Evolutionary conservation across 2,329 filamentous ascomycete genomes (phyloP).

Genomic region (Colletotrichum viniferum): DNA sequence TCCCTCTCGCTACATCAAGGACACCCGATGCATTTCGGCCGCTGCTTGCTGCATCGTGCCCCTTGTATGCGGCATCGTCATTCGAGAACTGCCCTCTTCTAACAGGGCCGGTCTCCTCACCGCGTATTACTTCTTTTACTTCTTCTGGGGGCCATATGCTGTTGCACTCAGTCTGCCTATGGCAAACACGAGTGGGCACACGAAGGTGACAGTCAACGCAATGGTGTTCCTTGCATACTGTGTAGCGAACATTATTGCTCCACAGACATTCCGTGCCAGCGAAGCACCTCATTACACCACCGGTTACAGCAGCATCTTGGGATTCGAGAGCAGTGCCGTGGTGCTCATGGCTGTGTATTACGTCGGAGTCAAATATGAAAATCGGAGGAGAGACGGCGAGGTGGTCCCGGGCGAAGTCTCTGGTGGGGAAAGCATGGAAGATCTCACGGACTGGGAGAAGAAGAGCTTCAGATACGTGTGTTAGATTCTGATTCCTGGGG

Average conservation of each 20-base stretch:
- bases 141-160: constrained; percentile 32
- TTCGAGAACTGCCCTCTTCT: constrained; percentile 32
- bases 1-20: constrained; percentile 14
- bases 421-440: background rate
- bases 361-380: background rate
- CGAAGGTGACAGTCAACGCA: constrained; percentile 52
- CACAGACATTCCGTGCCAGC: constrained; percentile 61
- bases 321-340: constrained; percentile 33
- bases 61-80: background rate
- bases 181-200: constrained; percentile 28
- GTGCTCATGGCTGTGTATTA: background rate
- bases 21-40: constrained; percentile 11
- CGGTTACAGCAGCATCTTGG: constrained; percentile 65
- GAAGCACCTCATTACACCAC: constrained; percentile 66
- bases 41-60: constrained; percentile 19
- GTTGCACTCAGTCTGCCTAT: constrained; percentile 24
- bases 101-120: constrained; percentile 41
- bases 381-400: background rate
- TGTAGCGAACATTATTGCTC: constrained; percentile 64
- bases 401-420: background rate
- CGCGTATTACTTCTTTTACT: background rate
- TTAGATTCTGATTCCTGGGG: background rate
- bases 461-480: background rate
- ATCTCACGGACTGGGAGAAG: background rate
- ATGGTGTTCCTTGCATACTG: constrained; percentile 66